Evolutionary conservation across 148 eudicot species (phyloP), one percentile per base, ranked within the genome.

Genomic region (Nepenthes gracilis): DNA sequence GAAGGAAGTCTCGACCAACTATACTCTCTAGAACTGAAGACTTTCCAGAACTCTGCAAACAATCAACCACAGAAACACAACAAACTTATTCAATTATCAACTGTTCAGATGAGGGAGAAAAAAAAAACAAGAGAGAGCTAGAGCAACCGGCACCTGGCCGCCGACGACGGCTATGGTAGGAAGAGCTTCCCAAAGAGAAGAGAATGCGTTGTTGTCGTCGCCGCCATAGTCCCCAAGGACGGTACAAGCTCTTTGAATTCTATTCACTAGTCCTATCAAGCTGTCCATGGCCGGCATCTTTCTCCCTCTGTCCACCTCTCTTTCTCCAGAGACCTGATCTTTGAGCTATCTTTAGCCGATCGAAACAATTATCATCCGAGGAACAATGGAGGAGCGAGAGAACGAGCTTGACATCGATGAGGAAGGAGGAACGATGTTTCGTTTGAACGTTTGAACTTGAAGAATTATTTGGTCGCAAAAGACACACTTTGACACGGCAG

Each of bases 11-110:
- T 34, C 96, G 80, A 38, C 98, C 98, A 11, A 92, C 98, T 15
- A 92, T 80, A 75, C 97, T 92, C 82, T 92, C 97, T 48, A 92
- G 70, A 36, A 92, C 97, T 1, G 96, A 92, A 12, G 97, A 92
- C 61, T 92, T 92, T 34, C 97, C 97, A 13, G 97, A 92, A 80
- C 97, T 92, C 96, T 92, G 78, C 47, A 58, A 59, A 45, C 54
- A 47, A 43, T 45, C 34, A 69, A 61, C 54, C 34, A 55, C 6
- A 14, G 36, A 36, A 23, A 52, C 7, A 47, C 45, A 40, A 3
- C 45, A 4, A 40, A 49, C 3, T 5, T 49, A 5, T 10, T 49
- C 3, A n/a, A 10, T 49, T 2, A 49, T 6, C 11, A 49, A 49
- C 15, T 49, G 1, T 49, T 49, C 53, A 40, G 45, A 4, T 40